These are phyloP conservation scores for Helichrysum umbraculigerum DNA, from an alignment of 129 eudicot genomes.

Conservation along the genomic window DNA sequence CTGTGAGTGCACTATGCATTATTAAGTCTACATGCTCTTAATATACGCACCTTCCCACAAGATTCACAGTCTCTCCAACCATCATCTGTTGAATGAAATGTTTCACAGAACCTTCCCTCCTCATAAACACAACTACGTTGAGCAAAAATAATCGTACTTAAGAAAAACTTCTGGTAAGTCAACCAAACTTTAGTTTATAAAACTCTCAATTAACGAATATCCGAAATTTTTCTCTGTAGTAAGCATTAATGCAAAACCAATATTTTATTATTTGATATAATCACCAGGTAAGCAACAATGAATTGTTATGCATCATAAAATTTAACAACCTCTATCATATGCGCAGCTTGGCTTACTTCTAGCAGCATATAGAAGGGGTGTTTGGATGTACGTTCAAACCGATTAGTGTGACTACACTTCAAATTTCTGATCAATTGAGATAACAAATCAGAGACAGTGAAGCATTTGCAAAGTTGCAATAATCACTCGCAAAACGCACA, in stretches of 20 bases:
- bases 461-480: background rate
- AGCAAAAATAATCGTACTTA: constrained; percentile 13
- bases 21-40: background rate
- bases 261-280: background rate
- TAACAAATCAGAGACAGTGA: background rate
- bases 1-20: background rate
- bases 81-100: constrained; percentile 67
- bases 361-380: background rate
- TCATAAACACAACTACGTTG: constrained; percentile 56
- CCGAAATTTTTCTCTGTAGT: background rate
- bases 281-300: background rate
- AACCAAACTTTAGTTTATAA: background rate
- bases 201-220: background rate
- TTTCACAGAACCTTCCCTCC: constrained; percentile 75
- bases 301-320: background rate
- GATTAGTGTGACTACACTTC: background rate
- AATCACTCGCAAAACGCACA: background rate
- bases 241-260: constrained; percentile 1
- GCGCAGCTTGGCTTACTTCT: background rate
- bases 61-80: constrained; percentile 92
- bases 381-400: background rate
- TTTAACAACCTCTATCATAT: background rate
- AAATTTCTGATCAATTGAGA: background rate
- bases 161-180: background rate
- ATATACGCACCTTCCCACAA: constrained; percentile 58